Conservation (phyloP, 2,329 filamentous ascomycete species). For the Dothistroma septosporum region DNA sequence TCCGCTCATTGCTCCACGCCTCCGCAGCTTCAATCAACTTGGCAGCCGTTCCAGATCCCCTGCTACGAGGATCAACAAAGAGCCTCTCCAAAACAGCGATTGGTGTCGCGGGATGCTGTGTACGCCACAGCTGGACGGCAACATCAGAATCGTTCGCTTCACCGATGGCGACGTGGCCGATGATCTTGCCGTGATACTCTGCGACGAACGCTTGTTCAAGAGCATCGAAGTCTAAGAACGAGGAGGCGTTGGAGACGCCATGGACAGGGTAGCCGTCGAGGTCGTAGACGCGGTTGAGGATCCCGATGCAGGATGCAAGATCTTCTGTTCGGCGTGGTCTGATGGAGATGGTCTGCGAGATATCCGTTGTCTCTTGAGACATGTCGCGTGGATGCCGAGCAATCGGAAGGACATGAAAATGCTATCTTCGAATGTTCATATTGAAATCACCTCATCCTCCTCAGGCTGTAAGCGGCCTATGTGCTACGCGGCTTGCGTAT, state of each 20-base stretch:
- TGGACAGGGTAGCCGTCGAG: constrained; percentile 28
- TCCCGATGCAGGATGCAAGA: constrained; percentile 20
- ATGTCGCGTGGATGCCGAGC: neutral
- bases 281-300: constrained; percentile 24
- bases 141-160: constrained; percentile 17
- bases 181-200: constrained; percentile 11
- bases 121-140: constrained; percentile 17
- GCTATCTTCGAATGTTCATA: neutral
- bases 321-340: constrained; percentile 20
- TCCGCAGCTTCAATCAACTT: constrained; percentile 16
- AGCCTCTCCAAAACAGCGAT: constrained; percentile 24
- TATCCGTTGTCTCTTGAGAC: neutral
- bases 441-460: neutral
- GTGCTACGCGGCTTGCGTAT: neutral
- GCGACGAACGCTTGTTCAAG: constrained; percentile 26
- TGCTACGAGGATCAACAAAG: constrained; percentile 21
- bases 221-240: constrained; percentile 11
- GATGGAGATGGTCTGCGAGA: constrained; percentile 5
- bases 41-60: constrained; percentile 17
- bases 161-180: constrained; percentile 22
- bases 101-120: constrained; percentile 6
- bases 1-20: constrained; percentile 6
- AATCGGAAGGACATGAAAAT: neutral
- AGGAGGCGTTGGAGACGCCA: constrained; percentile 20
- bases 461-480: neutral